phyloP scores from a whole-genome alignment of 129 eudicot genomes.

The Helichrysum umbraculigerum region DNA sequence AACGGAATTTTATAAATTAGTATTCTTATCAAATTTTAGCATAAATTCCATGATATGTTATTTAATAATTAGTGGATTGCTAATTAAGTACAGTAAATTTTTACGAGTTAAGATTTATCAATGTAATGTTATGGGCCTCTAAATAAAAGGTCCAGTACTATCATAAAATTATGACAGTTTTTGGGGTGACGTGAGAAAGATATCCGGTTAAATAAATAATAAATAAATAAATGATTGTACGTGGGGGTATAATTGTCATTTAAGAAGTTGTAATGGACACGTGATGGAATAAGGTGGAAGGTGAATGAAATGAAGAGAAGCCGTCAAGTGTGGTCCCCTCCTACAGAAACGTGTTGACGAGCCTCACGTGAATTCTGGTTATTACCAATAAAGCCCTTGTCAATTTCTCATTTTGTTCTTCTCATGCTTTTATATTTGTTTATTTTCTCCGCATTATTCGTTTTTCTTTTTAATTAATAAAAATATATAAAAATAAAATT shows the following conservation, averaged over 20 bases:
- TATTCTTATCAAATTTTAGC: background rate
- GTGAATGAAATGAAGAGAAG: conserved; percentile 16
- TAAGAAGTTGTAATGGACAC: background rate
- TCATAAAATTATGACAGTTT: too few relatives aligned
- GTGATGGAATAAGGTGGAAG: conserved; percentile 16
- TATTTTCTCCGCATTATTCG: too few relatives aligned
- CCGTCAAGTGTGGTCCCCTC: conserved; percentile 19
- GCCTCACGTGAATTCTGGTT: conserved; percentile 12
- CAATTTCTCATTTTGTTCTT: background rate
- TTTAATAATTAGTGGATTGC: too few relatives aligned
- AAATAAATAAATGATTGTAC: too few relatives aligned
- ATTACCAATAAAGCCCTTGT: background rate
- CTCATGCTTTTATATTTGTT: too few relatives aligned
- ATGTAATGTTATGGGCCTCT: background rate
- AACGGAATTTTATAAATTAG: background rate
- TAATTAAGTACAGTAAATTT: too few relatives aligned
- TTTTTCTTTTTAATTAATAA: too few relatives aligned
- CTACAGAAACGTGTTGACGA: conserved; percentile 32
- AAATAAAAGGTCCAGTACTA: background rate
- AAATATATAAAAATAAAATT: too few relatives aligned
- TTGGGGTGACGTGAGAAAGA: background rate
- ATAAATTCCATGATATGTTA: too few relatives aligned
- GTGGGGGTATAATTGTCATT: conserved; percentile 9
- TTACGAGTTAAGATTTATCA: too few relatives aligned
- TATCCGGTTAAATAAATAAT: background rate